Evolutionary conservation across 192 early-diverging fungal species (phyloP), one percentile per base, ranked within the genome.

Genomic region (Mortierella hygrophila): DNA sequence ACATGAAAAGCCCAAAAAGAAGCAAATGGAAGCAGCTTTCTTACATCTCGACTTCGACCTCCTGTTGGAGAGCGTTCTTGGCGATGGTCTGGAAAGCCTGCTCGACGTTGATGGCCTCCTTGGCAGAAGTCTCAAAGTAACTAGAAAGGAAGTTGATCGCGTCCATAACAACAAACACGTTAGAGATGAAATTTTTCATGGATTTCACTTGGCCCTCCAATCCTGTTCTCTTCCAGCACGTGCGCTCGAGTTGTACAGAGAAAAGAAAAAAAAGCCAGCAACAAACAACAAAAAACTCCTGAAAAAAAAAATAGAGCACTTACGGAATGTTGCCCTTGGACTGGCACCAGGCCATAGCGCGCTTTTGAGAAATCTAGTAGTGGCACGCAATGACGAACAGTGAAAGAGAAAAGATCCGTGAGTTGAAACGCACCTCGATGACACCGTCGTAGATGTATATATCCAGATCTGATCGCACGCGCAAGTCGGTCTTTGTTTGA

Each of bases 51-150:
- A 96, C 94, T 35, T 98, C 97, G 37, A 94, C 91, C 88, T 99
- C 98, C 88, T 99, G 97, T 79, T 96, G 94, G 85, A 99, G 91
- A 32, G 99, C 97, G 78, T 97, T 98, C 89, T 93, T 96, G 55
- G 98, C 98, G 89, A 99, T 96, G 38, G 96, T 97, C 78, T 96
- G 96, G 92, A 99, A 99, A 63, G 99, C 99, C 77, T 94, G 92
- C 72, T 99, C 99, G 40, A 99, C 99, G 80, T 99, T 99, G 90
- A 97, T 98, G 57, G 96, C 97, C 88, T 98, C 98, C 89, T 99
- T 99, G 37, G 99, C 99, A 76, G 94, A 96, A 11, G 98, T 99
- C 90, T 99, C 97, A 93, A 99, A 99, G 92, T 98, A 98, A 82
- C 93, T 88, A 68, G 44, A 55, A 60, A 21, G 38, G 3, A 46